phyloP scores from a whole-genome alignment of 139 green algal genomes.

The Edaphochlamys debaryana region DNA sequence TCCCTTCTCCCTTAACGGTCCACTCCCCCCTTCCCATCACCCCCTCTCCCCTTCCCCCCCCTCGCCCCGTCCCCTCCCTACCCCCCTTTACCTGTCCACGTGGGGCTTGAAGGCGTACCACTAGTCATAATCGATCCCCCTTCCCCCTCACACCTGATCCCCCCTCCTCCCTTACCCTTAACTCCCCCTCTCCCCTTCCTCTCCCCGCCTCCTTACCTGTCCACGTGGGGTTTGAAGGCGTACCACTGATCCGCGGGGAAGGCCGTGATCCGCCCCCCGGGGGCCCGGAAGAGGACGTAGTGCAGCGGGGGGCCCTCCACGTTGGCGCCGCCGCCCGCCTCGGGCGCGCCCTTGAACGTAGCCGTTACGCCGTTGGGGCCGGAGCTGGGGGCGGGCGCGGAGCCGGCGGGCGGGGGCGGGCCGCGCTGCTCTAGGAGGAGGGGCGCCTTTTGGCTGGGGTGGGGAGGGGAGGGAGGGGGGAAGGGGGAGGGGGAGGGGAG shows the following conservation, averaged over 20 bases:
- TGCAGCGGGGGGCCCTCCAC: conserved; percentile 20
- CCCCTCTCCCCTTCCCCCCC: too few species aligned
- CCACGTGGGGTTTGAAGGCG: conserved; percentile 29
- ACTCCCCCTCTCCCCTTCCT: too few species aligned
- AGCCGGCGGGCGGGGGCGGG: too few species aligned
- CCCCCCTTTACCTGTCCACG: conserved; percentile 6
- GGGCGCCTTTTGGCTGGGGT: background rate
- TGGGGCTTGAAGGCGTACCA: conserved; percentile 31
- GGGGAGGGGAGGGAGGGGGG: too few species aligned
- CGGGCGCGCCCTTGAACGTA: conserved; percentile 11
- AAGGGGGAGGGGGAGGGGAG: too few species aligned
- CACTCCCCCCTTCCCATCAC: too few species aligned
- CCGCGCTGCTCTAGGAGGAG: conserved; percentile 32
- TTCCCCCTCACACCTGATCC: too few species aligned
- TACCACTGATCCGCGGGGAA: conserved; percentile 33
- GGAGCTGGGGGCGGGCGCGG: background rate
- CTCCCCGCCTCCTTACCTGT: conserved; percentile 12
- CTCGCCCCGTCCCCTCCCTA: too few species aligned
- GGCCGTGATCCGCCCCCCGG: background rate
- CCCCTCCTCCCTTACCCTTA: too few species aligned
- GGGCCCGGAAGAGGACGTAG: conserved; percentile 10
- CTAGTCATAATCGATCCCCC: too few species aligned
- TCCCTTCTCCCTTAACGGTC: too few species aligned
- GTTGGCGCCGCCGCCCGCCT: conserved; percentile 15
- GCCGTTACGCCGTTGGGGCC: background rate